Percentiles rank a stretch among this genome's conserved stretches.
These are phyloP conservation scores for Cutaneotrichosporon dermatis DNA, from an alignment of 1,284 basidiomycete genomes.

Conservation along the genomic window DNA sequence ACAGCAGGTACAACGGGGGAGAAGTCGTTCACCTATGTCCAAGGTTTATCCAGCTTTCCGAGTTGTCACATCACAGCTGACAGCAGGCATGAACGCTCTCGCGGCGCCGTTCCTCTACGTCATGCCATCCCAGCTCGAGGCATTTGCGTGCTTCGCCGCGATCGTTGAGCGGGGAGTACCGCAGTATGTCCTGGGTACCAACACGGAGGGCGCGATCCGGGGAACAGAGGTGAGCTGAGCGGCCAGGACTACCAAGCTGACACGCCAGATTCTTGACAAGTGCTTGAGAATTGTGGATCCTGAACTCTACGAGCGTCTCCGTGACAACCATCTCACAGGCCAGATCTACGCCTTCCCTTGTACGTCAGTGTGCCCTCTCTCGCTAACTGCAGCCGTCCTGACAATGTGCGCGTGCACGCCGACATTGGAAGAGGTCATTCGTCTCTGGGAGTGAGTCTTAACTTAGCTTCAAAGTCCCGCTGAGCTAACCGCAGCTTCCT, in stretches of 20 bases:
- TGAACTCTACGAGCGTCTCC: slow-evolving; percentile 73
- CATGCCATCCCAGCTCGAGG: slow-evolving; percentile 91
- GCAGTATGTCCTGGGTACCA: slow-evolving; percentile 87
- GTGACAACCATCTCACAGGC: slow-evolving; percentile 90
- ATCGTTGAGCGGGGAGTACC: slow-evolving; percentile 94
- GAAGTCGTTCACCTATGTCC: slow-evolving; percentile 66
- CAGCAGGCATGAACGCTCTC: slow-evolving; percentile 84
- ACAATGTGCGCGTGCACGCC: slow-evolving; percentile 96
- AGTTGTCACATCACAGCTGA: background rate
- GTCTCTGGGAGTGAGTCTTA: slow-evolving; percentile 71
- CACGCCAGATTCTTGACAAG: slow-evolving; percentile 72
- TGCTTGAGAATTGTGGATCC: slow-evolving; percentile 87
- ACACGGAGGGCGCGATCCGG: slow-evolving; percentile 85
- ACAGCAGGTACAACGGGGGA: background rate
- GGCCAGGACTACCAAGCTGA: background rate
- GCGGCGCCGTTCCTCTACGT: slow-evolving; percentile 95
- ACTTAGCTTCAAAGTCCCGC: no score
- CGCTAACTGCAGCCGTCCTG: slow-evolving; percentile 64
- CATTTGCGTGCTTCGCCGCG: slow-evolving; percentile 88
- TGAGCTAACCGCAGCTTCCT: slow-evolving; percentile 58
- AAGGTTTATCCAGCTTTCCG: slow-evolving; percentile 51
- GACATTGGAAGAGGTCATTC: slow-evolving; percentile 86
- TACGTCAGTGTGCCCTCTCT: slow-evolving; percentile 49
- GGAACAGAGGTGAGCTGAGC: slow-evolving; percentile 70
- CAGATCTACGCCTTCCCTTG: slow-evolving; percentile 97